A percentile compares a stretch with the other conserved stretches of the same genome.
Conservation (phyloP, 306 rosid genomes). For the Pyrus communis region DNA sequence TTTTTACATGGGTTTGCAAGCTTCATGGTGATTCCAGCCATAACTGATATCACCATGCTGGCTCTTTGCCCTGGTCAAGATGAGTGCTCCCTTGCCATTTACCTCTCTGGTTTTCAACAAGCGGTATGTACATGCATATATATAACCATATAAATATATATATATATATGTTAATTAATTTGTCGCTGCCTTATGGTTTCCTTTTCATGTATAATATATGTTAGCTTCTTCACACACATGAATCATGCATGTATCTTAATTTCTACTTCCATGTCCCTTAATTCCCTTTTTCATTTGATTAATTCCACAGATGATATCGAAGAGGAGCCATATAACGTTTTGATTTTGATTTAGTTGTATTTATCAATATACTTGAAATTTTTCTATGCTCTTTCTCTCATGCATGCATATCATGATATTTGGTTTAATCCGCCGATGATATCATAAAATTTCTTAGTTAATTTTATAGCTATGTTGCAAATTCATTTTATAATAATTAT, state of each 20-base stretch:
- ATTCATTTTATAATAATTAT: neutral
- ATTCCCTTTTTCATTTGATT: neutral
- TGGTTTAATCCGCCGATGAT: neutral
- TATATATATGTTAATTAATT: neutral
- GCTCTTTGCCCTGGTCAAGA: slow-evolving; percentile 71
- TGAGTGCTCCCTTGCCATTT: slow-evolving; percentile 80
- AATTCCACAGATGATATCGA: neutral
- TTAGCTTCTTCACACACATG: neutral
- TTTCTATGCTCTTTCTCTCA: neutral
- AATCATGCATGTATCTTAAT: neutral
- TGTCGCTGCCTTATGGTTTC: neutral
- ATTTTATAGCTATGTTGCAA: neutral
- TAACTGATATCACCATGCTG: slow-evolving; percentile 59
- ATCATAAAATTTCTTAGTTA: neutral
- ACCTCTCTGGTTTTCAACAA: slow-evolving; percentile 71
- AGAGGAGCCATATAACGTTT: neutral
- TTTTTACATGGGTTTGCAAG: slow-evolving; percentile 28
- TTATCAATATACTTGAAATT: neutral
- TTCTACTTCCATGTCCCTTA: neutral
- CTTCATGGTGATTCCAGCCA: slow-evolving; percentile 33
- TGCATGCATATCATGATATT: neutral
- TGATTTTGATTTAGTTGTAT: neutral
- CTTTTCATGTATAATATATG: neutral
- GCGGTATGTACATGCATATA: slow-evolving; percentile 35
- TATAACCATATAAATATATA: neutral